These are phyloP conservation scores for Chlorencoelia australis DNA, from an alignment of 2,329 filamentous ascomycete genomes.

Conservation along the genomic window DNA sequence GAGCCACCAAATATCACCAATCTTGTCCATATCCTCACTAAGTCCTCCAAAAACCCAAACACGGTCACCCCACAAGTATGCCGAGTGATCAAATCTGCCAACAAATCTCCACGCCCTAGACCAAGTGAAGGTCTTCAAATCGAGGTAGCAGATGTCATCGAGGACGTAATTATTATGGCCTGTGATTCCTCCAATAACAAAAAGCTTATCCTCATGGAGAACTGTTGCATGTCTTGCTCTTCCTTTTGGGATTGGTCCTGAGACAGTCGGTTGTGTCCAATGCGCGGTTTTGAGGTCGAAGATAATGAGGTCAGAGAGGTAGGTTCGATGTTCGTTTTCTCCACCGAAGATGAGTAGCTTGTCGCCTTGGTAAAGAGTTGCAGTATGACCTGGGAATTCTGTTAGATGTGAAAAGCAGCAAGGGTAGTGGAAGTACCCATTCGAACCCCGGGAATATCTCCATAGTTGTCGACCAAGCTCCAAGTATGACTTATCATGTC, in stretches of 20 bases:
- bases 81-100: constrained; percentile 86
- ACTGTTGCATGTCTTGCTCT: constrained; percentile 85
- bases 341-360: constrained; percentile 97
- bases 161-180: constrained; percentile 86
- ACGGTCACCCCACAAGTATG: constrained; percentile 82
- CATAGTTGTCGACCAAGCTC: constrained; percentile 96
- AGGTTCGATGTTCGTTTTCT: constrained; percentile 94
- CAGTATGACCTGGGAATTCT: constrained; percentile 66
- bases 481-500: constrained; percentile 84
- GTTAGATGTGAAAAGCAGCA: not conserved
- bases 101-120: constrained; percentile 94
- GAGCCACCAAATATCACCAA: constrained; percentile 93
- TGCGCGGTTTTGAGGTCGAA: constrained; percentile 91
- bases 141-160: constrained; percentile 93
- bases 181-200: constrained; percentile 91
- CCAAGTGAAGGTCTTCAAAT: constrained; percentile 97
- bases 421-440: constrained; percentile 58
- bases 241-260: constrained; percentile 77
- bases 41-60: constrained; percentile 96
- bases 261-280: constrained; percentile 87
- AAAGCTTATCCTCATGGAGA: constrained; percentile 91
- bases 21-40: constrained; percentile 93
- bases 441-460: constrained; percentile 89
- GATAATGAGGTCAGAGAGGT: constrained; percentile 90
- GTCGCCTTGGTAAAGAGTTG: constrained; percentile 84